Base-by-base conservation (phyloP, 2,329 filamentous ascomycete species). In the Fusarium longipes region DNA sequence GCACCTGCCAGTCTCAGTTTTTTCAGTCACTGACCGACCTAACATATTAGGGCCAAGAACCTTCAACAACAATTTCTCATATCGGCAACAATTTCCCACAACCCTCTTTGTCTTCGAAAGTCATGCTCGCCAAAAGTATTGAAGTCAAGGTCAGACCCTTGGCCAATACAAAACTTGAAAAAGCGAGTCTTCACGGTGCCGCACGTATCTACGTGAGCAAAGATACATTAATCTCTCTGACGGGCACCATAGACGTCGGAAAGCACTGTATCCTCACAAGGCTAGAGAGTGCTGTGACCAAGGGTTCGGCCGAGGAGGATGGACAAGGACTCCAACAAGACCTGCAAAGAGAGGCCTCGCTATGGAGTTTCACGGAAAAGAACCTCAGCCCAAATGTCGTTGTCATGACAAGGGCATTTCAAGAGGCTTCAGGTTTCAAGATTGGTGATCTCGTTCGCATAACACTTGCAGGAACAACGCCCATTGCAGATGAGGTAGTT, bases 401-500 rank as follows among this genome's bases (percentile, higher is more conserved):
- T 48, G 85, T 94, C 82, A 87, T 92, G 81, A 89, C 92, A 22
- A 89, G 92, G 65, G 83, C 87, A 8, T 87, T 96, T 53, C 90
- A 92, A 65, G 89, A 91, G 33, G 85, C 87, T 8, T 91, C 91
- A 68, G 87, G 87, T 1, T 86, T 97, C 70, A 90, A 90, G 63
- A 82, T 96, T 6, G 89, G 88, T 17, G 91, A 93, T 47, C 85
- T 88, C 49, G 80, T 86, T 32, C 78, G 78, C 32, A 82, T 96
- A 45, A 83, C 84, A 9, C 84, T 94, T 24, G 81, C 84, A 3
- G 82, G 85, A 11, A 70, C 79, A 3, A 77, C 90, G 12, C 81
- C 83, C 1, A 84, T 86, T 22, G 87, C 89, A 8, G 81, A 84
- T 6, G 81, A 83, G 27, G 82, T 95, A 5, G 78, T 86, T 8